Evolutionary conservation across 352 stramenopile species (phyloP).

Genomic region (Globisporangium acanthophoron): DNA sequence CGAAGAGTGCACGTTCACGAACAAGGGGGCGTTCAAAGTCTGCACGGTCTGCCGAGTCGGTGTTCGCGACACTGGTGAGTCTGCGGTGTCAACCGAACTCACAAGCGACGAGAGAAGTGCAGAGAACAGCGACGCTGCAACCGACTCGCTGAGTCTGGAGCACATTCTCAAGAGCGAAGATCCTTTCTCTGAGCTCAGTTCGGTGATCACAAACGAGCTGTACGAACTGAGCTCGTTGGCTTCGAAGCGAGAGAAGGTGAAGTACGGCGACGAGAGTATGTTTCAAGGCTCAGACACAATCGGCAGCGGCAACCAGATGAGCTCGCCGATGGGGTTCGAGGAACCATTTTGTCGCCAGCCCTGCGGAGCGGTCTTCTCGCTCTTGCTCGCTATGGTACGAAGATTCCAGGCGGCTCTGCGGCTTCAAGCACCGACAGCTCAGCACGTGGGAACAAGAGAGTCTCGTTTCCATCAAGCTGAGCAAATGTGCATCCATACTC

Average conservation of each 20-base stretch:
- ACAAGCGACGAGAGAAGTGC: neutral
- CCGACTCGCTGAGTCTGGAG: constrained; percentile 1
- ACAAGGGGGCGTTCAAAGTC: constrained; percentile 45
- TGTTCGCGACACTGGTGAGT: constrained; percentile 9
- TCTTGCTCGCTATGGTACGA: constrained; percentile 48
- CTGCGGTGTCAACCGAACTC: too few species aligned
- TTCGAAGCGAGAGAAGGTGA: constrained; percentile 2
- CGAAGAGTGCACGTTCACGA: constrained; percentile 53
- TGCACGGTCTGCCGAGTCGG: constrained; percentile 50
- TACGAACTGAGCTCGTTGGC: constrained; percentile 9
- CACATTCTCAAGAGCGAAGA: neutral
- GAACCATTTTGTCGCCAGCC: constrained; percentile 75
- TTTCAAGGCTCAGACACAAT: neutral
- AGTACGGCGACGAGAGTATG: neutral
- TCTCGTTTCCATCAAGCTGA: neutral
- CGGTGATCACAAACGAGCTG: constrained; percentile 14
- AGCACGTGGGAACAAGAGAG: neutral
- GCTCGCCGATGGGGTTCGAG: constrained; percentile 41
- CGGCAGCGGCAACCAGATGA: constrained; percentile 1
- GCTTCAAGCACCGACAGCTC: neutral
- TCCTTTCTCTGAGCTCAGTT: constrained; percentile 19
- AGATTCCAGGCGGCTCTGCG: constrained; percentile 17
- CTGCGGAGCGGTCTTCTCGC: constrained; percentile 38
- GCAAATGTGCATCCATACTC: constrained; percentile 26
- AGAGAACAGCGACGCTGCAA: neutral